A percentile compares a stretch with the other conserved stretches of the same genome.
Evolutionary conservation across 2,329 filamentous ascomycete genomes (phyloP).

Genomic region (Balansia obtecta): DNA sequence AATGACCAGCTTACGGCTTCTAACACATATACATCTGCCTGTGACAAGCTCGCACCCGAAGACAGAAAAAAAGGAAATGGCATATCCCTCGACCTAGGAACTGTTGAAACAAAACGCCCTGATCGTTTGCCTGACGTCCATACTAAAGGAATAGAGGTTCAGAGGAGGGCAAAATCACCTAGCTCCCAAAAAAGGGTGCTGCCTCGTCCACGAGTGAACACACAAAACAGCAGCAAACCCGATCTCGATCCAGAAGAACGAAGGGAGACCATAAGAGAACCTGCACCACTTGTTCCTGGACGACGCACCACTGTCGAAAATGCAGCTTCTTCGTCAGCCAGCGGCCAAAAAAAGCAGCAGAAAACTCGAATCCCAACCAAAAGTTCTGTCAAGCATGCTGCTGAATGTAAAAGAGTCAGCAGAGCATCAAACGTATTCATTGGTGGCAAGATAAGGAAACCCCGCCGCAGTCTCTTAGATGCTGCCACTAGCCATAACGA

Average conservation of each 20-base stretch:
- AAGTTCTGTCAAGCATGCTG: neutral
- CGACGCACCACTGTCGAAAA: neutral
- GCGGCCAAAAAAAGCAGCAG: neutral
- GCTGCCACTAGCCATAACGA: constrained; percentile 28
- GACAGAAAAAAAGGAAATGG: too few relatives aligned
- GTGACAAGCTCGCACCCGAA: neutral
- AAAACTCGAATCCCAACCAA: neutral
- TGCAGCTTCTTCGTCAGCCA: neutral
- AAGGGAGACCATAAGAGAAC: too few relatives aligned
- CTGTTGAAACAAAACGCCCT: too few relatives aligned
- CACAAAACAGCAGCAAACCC: too few relatives aligned
- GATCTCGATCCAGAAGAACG: too few relatives aligned
- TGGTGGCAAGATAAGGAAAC: constrained; percentile 27
- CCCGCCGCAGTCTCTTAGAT: constrained; percentile 23
- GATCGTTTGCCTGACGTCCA: too few relatives aligned
- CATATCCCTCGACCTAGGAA: too few relatives aligned
- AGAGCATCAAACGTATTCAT: constrained; percentile 30
- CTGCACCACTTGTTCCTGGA: neutral
- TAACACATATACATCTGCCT: neutral
- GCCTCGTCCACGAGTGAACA: too few relatives aligned
- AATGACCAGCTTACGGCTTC: neutral
- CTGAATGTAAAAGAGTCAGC: neutral
- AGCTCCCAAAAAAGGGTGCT: too few relatives aligned
- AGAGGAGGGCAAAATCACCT: neutral
- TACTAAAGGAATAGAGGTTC: too few relatives aligned